Percentiles rank a stretch among this genome's conserved stretches.
phyloP scores from a whole-genome alignment of 441 rosid genomes.

The Macaranga tanarius region DNA sequence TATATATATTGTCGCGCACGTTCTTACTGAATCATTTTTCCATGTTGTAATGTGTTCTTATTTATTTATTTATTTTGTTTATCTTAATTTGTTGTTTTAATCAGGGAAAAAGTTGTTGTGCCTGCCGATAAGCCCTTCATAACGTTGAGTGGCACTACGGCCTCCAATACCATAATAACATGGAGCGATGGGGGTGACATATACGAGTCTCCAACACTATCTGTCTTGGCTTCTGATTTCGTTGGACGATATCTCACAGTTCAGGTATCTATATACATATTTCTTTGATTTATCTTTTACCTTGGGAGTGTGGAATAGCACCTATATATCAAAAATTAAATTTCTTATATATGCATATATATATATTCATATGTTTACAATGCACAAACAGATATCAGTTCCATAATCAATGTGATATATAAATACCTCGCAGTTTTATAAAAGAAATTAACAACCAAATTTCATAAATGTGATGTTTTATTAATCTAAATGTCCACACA shows the following conservation, averaged over 20 bases:
- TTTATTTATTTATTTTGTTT: too few relatives aligned
- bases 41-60: not conserved
- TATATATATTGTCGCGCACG: not conserved
- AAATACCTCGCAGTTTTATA: too few relatives aligned
- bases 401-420: too few relatives aligned
- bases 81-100: too few relatives aligned
- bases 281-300: too few relatives aligned
- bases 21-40: not conserved
- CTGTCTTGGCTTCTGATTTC: slow-evolving; percentile 63
- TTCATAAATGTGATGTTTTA: too few relatives aligned
- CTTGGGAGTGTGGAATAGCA: too few relatives aligned
- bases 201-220: slow-evolving; percentile 50
- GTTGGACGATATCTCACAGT: slow-evolving; percentile 60
- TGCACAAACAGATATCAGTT: too few relatives aligned
- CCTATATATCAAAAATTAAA: too few relatives aligned
- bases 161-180: slow-evolving; percentile 45
- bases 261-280: slow-evolving; percentile 37
- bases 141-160: slow-evolving; percentile 59
- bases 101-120: slow-evolving; percentile 63
- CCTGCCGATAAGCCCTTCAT: slow-evolving; percentile 68
- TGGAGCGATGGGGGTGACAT: slow-evolving; percentile 50
- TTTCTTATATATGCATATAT: too few relatives aligned
- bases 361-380: not conserved
- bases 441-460: too few relatives aligned
- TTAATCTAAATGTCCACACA: slow-evolving; percentile 13